Evolutionary conservation across 2,329 filamentous ascomycete genomes (phyloP).

Genomic region (Leptodontidium sp.): DNA sequence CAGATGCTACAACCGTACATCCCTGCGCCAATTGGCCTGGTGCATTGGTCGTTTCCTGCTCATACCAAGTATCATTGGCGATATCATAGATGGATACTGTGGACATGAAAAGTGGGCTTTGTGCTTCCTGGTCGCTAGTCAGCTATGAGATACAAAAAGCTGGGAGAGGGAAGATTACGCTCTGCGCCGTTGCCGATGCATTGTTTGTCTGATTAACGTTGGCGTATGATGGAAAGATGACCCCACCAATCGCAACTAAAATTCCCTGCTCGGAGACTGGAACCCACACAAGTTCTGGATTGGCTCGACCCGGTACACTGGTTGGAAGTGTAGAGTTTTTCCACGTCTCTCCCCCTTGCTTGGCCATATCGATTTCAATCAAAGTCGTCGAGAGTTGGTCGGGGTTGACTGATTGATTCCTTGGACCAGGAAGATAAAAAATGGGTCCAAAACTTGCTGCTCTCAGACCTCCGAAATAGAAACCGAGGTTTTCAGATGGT

Average conservation of each 20-base stretch:
- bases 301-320: slow-evolving; percentile 62
- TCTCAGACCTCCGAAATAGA: slow-evolving; percentile 73
- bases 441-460: slow-evolving; percentile 60
- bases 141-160: slow-evolving; percentile 30
- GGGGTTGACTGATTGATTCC: slow-evolving; percentile 38
- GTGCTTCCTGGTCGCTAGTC: slow-evolving; percentile 56
- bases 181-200: slow-evolving; percentile 50
- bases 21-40: slow-evolving; percentile 74
- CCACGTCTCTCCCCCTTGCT: slow-evolving; percentile 61
- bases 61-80: slow-evolving; percentile 73
- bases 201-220: slow-evolving; percentile 27
- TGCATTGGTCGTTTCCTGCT: slow-evolving; percentile 71
- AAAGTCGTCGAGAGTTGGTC: slow-evolving; percentile 60
- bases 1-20: slow-evolving; percentile 73
- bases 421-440: slow-evolving; percentile 41
- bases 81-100: slow-evolving; percentile 80
- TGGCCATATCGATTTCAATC: slow-evolving; percentile 67
- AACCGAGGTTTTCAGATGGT: slow-evolving; percentile 75
- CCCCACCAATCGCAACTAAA: slow-evolving; percentile 79
- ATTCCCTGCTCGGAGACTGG: slow-evolving; percentile 81
- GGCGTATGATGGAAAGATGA: slow-evolving; percentile 64
- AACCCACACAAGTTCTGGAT: slow-evolving; percentile 75
- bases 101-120: slow-evolving; percentile 75
- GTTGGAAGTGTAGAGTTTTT: slow-evolving; percentile 61
- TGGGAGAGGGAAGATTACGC: slow-evolving; percentile 46